These are phyloP conservation scores for Neurospora sp. DNA, from an alignment of 495 filamentous ascomycete species.

Conservation along the genomic window DNA sequence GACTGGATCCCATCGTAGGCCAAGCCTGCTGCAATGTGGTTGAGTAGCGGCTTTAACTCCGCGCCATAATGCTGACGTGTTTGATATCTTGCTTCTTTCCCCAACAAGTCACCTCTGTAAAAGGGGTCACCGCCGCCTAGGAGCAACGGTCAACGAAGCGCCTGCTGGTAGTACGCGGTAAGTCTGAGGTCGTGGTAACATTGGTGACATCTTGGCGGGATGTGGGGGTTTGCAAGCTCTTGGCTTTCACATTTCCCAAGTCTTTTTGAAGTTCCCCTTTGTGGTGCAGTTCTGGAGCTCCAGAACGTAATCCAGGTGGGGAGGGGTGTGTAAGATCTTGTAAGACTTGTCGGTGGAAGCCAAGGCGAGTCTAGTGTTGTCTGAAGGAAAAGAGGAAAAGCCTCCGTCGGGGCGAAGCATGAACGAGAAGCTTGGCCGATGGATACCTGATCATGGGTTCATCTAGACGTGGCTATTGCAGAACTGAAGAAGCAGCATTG, in stretches of 20 bases:
- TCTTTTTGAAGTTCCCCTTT: background rate
- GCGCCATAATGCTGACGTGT: background rate
- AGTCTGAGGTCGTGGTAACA: background rate
- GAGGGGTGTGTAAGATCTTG: background rate
- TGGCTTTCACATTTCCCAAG: background rate
- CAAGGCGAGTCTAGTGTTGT: background rate
- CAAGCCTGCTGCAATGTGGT: background rate
- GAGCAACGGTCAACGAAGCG: background rate
- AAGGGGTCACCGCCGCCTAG: background rate
- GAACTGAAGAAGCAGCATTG: background rate
- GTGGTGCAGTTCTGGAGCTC: no score
- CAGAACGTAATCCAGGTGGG: background rate
- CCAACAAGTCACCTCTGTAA: background rate
- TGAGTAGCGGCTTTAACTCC: background rate
- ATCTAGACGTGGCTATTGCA: background rate
- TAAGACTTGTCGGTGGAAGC: background rate
- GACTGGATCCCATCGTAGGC: background rate
- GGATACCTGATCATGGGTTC: background rate
- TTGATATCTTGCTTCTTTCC: background rate
- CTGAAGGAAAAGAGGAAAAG: background rate
- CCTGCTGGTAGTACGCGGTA: background rate
- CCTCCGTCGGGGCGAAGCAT: background rate
- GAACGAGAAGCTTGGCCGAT: background rate
- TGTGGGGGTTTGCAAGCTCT: background rate
- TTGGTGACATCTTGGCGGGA: background rate